Conservation (phyloP, 2,329 filamentous ascomycete species). For the Cercospora nicotianae region DNA sequence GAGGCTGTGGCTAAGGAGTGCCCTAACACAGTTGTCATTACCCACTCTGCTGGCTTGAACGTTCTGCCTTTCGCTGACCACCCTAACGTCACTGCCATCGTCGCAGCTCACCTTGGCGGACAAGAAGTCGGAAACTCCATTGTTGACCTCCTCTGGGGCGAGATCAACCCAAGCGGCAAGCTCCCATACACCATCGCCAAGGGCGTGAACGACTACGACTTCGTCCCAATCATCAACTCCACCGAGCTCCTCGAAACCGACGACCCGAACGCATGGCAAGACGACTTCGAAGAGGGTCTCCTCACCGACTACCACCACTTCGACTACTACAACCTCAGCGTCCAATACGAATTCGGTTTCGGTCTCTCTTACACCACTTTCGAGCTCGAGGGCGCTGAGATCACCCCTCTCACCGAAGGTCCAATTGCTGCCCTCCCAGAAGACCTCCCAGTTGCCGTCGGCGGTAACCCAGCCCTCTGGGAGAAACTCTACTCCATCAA, state of each 20-base stretch:
- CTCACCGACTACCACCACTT: constrained; percentile 58
- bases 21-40: constrained; percentile 36
- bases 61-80: constrained; percentile 45
- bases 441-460: constrained; percentile 28
- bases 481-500: constrained; percentile 58
- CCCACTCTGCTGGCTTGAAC: constrained; percentile 40
- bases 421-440: constrained; percentile 24
- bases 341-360: constrained; percentile 37
- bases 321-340: constrained; percentile 42
- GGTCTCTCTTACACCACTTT: constrained; percentile 37
- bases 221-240: constrained; percentile 42
- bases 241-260: constrained; percentile 38
- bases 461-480: constrained; percentile 54
- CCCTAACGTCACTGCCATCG: constrained; percentile 40
- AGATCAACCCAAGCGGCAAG: constrained; percentile 34
- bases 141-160: constrained; percentile 44
- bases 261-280: constrained; percentile 47
- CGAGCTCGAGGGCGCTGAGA: constrained; percentile 21
- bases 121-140: constrained; percentile 43
- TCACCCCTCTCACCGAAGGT: constrained; percentile 12
- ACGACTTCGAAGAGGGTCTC: constrained; percentile 54
- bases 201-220: constrained; percentile 33
- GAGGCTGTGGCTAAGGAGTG: constrained; percentile 32
- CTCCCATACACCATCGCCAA: constrained; percentile 37
- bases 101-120: constrained; percentile 46